These are phyloP conservation scores for Elaeis guineensis DNA, from an alignment of 176 grass and related monocot genomes.

Conservation along the genomic window DNA sequence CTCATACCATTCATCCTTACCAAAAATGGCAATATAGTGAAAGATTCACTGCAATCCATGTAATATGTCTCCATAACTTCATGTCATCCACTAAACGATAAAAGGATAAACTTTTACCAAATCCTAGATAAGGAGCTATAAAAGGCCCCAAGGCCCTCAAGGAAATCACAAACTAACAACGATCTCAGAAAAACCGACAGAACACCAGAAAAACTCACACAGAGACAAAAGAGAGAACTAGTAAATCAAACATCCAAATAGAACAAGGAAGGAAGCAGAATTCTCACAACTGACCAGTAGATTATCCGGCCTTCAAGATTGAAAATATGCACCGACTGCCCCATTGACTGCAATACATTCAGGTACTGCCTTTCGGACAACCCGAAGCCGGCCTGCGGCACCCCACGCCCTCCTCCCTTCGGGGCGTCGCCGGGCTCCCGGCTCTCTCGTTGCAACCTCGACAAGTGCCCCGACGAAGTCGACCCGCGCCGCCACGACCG, in stretches of 20 bases:
- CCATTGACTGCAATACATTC: constrained; percentile 67
- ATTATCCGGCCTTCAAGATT: constrained; percentile 82
- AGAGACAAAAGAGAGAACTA: no score
- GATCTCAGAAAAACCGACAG: no score
- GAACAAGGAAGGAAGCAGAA: constrained; percentile 9
- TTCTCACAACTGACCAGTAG: constrained; percentile 56
- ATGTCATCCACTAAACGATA: no score
- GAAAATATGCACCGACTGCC: constrained; percentile 82
- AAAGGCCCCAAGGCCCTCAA: no score
- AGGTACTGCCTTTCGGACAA: constrained; percentile 68
- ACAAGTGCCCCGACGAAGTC: constrained; percentile 42
- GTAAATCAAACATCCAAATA: constrained; percentile 2
- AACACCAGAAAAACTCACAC: no score
- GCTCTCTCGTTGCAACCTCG: constrained; percentile 50
- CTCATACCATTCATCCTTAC: no score
- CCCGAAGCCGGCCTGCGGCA: constrained; percentile 2
- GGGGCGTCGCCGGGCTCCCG: not conserved
- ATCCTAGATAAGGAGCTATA: no score
- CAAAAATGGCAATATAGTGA: no score
- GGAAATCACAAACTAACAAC: no score
- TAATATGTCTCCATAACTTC: no score
- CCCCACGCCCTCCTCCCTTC: not conserved
- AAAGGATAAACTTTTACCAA: no score
- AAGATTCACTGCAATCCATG: no score
- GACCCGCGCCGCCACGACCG: constrained; percentile 30